Conservation (phyloP, 2,329 filamentous ascomycete species). For the Monosporascus ibericus region DNA sequence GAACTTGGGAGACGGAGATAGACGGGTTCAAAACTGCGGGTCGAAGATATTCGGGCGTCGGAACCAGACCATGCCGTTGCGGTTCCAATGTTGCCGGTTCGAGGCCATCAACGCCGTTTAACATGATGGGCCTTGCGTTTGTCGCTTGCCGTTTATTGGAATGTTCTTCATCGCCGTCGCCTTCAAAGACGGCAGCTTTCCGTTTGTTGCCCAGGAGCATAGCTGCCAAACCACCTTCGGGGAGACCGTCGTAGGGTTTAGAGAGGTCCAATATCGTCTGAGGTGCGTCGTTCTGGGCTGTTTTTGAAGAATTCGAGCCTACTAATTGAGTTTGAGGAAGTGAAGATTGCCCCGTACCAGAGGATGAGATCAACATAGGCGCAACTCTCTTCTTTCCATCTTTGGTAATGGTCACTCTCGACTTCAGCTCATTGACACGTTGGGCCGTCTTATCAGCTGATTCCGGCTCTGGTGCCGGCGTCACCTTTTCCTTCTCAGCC, state of each 20-base stretch:
- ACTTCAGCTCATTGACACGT: constrained; percentile 63
- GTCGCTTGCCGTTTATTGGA: constrained; percentile 47
- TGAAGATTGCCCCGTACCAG: constrained; percentile 79
- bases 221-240: constrained; percentile 78
- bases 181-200: constrained; percentile 67
- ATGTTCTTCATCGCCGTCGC: constrained; percentile 66
- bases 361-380: constrained; percentile 84
- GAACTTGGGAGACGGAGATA: constrained; percentile 73
- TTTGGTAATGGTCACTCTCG: constrained; percentile 88
- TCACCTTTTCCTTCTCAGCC: constrained; percentile 21
- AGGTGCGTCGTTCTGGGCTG: constrained; percentile 62
- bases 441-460: constrained; percentile 47
- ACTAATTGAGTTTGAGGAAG: constrained; percentile 84
- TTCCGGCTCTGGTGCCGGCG: constrained; percentile 36
- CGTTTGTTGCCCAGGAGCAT: constrained; percentile 91
- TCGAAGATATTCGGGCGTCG: constrained; percentile 76
- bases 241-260: constrained; percentile 88
- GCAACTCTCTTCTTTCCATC: constrained; percentile 96
- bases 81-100: constrained; percentile 65
- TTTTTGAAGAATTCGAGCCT: constrained; percentile 61
- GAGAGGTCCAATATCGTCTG: constrained; percentile 83
- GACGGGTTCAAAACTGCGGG: constrained; percentile 82
- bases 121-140: constrained; percentile 67
- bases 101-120: constrained; percentile 71
- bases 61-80: constrained; percentile 53